Base-by-base conservation (phyloP, 2,329 filamentous ascomycete genomes). In the Cercospora sp. region DNA sequence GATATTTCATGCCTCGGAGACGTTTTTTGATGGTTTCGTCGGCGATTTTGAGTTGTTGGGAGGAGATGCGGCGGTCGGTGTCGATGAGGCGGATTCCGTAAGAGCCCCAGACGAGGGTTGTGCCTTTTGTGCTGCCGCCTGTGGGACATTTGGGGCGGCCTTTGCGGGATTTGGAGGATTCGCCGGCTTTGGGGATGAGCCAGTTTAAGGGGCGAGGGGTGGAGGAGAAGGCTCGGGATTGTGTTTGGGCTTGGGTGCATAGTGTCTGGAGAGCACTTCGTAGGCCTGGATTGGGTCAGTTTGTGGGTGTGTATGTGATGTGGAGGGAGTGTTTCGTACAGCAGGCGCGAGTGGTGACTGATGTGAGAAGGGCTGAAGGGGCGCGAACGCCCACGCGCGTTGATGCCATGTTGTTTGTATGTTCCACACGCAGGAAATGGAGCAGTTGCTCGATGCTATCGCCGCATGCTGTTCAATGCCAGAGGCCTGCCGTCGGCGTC, bases 51-150 rank as follows among this genome's bases (percentile, higher is more conserved):
- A 99, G 86, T 75, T 96, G 92, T 72, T 88, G 84, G 26, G 95
- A 92, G 73, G 91, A 93, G 78, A 99, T 92, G 76, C 95, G 89
- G 67, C 95, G 91, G 82, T 97, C 91, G 79, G 97, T 92, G 81
- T 99, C 95, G 71, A 86, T 89, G 89, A 99, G 95, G 66, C 95
- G 91, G 73, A 99, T 83, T 8, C 95, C 95, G 78, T 94, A 99
- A 80, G 98, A 94, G 65, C 95, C 95, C 93, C 93, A 98, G 66
- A 96, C 89, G 20, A 99, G 91, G 0, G 94, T 98, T 39, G 95
- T 99, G 74, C 95, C 95, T 79, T 96, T 93, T 39, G 87, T 89
- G 65, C 92, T 96, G 69, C 95, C 95, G 70, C 95, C 95, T 0
- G 94, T 99, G 26, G 92, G 87, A 60, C 98, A 93, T 75, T 93